Base-by-base conservation (phyloP, 139 green algal genomes). In the Dunaliella primolecta region DNA sequence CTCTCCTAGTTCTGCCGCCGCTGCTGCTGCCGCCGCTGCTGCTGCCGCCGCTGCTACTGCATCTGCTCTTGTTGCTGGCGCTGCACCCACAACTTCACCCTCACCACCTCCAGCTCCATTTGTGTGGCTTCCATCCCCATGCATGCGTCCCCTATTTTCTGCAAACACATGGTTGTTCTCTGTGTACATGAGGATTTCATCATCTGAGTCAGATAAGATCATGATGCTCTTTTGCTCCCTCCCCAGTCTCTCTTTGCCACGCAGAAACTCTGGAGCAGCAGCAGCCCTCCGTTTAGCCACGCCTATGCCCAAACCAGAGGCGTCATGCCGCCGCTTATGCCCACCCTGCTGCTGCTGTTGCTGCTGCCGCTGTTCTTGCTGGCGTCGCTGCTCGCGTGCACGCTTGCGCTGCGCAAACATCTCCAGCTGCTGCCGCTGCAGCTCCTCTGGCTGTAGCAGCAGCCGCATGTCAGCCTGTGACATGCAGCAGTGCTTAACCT, bases 391-490 rank as follows among this genome's bases (percentile, higher is more conserved):
- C n/a, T 36, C 46, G 7, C 46, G 46, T 64, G 46, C 46, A 15
- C 46, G 38, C 38, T 75, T 80, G 75, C 78, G 78, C 78, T 82
- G 78, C 15, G 46, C 46, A 64, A 64, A 64, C 7, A 64, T 25
- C 46, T 64, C 46, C 46, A 75, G 38, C 79, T 38, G 38, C 80
- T 84, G 55, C 31, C 56, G 29, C 80, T 84, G 80, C 55, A 84
- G 80, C 80, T 84, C 56, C 31, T 84, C 56, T 1, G 80, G 80
- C 55, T 84, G 80, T 33, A 84, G 80, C 80, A 84, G 80, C 32
- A 84, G 55, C 55, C 55, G 55, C 80, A 84, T 78, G 80, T 84
- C 80, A 2, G 55, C 80, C 80, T 84, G 80, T 30, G 55, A 57
- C 80, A 84, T 84, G 1, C 1, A 33, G 56, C 80, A 84, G 24